phyloP scores from a whole-genome alignment of 768 basidiomycete species.

The Daedalea quercina region DNA sequence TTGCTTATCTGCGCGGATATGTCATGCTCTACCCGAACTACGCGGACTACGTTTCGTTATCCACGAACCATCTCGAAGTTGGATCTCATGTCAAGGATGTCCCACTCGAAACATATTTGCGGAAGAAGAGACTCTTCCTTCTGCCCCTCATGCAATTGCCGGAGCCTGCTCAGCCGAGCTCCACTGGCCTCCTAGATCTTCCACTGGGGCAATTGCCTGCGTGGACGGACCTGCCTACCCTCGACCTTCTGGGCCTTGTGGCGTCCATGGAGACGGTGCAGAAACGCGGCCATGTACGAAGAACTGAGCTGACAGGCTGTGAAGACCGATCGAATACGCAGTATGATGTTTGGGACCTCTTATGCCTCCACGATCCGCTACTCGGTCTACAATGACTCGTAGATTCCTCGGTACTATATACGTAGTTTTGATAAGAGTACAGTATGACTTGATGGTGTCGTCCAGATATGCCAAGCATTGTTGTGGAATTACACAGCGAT shows the following conservation, averaged over 20 bases:
- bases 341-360: slow-evolving; percentile 16
- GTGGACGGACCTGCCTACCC: slow-evolving; percentile 52
- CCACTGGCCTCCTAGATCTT: slow-evolving; percentile 46
- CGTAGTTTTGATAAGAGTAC: background rate
- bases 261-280: slow-evolving; percentile 28
- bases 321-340: background rate
- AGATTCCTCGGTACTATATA: background rate
- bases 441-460: background rate
- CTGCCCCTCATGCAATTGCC: slow-evolving; percentile 62
- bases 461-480: background rate
- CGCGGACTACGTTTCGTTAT: slow-evolving; percentile 60
- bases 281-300: slow-evolving; percentile 25
- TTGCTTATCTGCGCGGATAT: slow-evolving; percentile 75
- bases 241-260: slow-evolving; percentile 44
- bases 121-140: slow-evolving; percentile 58
- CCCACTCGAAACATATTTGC: slow-evolving; percentile 36
- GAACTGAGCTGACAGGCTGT: slow-evolving; percentile 20
- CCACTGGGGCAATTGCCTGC: slow-evolving; percentile 47
- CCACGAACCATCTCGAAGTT: slow-evolving; percentile 86
- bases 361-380: slow-evolving; percentile 19
- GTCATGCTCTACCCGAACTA: slow-evolving; percentile 90
- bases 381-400: slow-evolving; percentile 8
- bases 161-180: slow-evolving; percentile 11
- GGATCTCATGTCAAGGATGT: slow-evolving; percentile 71
- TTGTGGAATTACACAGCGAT: slow-evolving; percentile 38